A percentile compares a stretch with the other conserved stretches of the same genome.
phyloP scores from a whole-genome alignment of 164 flowering plant genomes.

The Dillenia suffruticosa region DNA sequence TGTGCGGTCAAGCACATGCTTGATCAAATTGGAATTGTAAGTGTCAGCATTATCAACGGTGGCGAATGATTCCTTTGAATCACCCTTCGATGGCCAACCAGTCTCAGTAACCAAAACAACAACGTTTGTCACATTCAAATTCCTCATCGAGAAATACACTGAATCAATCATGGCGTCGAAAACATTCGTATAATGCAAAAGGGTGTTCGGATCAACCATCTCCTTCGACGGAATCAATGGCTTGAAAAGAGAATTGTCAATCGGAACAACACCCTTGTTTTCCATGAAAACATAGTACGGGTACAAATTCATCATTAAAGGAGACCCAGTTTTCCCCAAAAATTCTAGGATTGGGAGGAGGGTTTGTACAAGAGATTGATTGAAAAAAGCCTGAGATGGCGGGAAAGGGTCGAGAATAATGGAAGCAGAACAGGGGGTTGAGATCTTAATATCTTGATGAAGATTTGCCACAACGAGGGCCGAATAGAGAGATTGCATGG shows the following conservation, averaged over 20 bases:
- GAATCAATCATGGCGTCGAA: conserved; percentile 94
- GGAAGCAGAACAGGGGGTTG: conserved; percentile 87
- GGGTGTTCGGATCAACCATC: conserved; percentile 93
- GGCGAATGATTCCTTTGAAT: conserved; percentile 77
- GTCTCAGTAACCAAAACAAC: conserved; percentile 75
- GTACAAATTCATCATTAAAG: conserved; percentile 91
- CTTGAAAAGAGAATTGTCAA: conserved; percentile 73
- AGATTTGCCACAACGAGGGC: conserved; percentile 75
- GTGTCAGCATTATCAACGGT: conserved; percentile 82
- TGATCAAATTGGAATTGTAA: conserved; percentile 82
- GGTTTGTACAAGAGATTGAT: conserved; percentile 48
- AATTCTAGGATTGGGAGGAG: conserved; percentile 62
- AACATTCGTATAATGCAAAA: conserved; percentile 90
- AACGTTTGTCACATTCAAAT: conserved; percentile 72
- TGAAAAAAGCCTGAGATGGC: conserved; percentile 94
- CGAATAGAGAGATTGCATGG: conserved; percentile 68
- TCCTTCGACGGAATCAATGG: conserved; percentile 84
- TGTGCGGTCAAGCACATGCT: conserved; percentile 58
- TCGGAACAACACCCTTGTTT: conserved; percentile 87
- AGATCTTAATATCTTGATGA: conserved; percentile 59
- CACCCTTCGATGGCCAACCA: conserved; percentile 95
- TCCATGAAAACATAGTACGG: conserved; percentile 98
- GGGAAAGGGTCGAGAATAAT: conserved; percentile 85
- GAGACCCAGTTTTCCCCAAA: conserved; percentile 60
- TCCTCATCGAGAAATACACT: conserved; percentile 79